phyloP scores from a whole-genome alignment of 768 basidiomycete species.

The Mycena pura region DNA sequence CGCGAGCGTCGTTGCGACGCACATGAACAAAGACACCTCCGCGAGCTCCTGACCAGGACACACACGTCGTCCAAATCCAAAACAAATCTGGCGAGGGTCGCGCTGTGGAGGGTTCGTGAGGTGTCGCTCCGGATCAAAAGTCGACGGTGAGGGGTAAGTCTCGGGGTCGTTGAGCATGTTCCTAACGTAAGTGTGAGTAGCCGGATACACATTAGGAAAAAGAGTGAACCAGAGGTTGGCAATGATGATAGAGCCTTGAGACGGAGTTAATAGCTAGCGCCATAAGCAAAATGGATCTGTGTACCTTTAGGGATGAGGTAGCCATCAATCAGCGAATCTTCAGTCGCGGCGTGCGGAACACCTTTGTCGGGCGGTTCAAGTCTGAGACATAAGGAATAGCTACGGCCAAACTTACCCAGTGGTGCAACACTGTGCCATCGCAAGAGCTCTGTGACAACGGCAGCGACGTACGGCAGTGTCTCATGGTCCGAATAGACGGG shows the following conservation, averaged over 20 bases:
- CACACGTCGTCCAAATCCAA: slow-evolving; percentile 56
- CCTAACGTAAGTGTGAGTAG: slow-evolving; percentile 38
- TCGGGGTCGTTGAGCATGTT: slow-evolving; percentile 58
- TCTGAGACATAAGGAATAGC: background rate
- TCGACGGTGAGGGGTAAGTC: slow-evolving; percentile 54
- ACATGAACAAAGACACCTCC: slow-evolving; percentile 55
- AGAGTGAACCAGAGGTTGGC: slow-evolving; percentile 53
- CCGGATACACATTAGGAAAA: background rate
- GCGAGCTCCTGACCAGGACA: slow-evolving; percentile 60
- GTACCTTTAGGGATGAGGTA: slow-evolving; percentile 54
- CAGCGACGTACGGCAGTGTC: slow-evolving; percentile 56
- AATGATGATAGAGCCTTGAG: slow-evolving; percentile 48
- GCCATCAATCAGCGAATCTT: slow-evolving; percentile 51
- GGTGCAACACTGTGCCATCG: slow-evolving; percentile 58
- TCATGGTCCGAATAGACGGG: slow-evolving; percentile 49
- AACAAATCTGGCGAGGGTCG: slow-evolving; percentile 50
- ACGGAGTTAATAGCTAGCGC: background rate
- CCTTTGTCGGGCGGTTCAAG: slow-evolving; percentile 35
- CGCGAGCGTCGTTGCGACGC: slow-evolving; percentile 51
- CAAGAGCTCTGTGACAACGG: slow-evolving; percentile 53
- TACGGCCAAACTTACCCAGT: slow-evolving; percentile 36
- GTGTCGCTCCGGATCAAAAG: slow-evolving; percentile 56
- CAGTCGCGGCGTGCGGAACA: slow-evolving; percentile 51
- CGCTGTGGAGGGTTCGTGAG: slow-evolving; percentile 43
- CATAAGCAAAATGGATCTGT: background rate